Conservation (phyloP, 2,329 filamentous ascomycete genomes). For the Epichloe aotearoae region DNA sequence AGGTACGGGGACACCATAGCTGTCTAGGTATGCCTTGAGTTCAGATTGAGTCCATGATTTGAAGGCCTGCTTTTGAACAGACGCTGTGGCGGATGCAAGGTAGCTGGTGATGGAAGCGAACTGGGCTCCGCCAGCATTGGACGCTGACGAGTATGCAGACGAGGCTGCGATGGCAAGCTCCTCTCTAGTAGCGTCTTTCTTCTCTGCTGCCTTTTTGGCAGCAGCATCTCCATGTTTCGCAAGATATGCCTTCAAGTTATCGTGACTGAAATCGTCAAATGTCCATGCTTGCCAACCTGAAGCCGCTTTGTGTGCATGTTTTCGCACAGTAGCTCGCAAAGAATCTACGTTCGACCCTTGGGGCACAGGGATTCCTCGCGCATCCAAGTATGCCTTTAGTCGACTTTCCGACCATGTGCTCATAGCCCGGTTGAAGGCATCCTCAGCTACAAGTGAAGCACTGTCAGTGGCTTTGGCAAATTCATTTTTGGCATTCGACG, state of each 20-base stretch:
- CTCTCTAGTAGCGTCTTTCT: slow-evolving; percentile 54
- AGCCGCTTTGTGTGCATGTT: slow-evolving; percentile 57
- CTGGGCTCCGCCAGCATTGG: slow-evolving; percentile 39
- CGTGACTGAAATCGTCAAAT: slow-evolving; percentile 62
- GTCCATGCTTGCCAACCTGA: slow-evolving; percentile 61
- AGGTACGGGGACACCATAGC: slow-evolving; percentile 55
- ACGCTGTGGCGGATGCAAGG: slow-evolving; percentile 49
- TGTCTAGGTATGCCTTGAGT: slow-evolving; percentile 67
- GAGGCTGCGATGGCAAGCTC: slow-evolving; percentile 56
- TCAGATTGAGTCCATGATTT: slow-evolving; percentile 62
- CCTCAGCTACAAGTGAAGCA: slow-evolving; percentile 45
- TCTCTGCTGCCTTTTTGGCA: slow-evolving; percentile 46
- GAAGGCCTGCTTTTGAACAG: slow-evolving; percentile 53
- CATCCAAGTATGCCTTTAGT: slow-evolving; percentile 65
- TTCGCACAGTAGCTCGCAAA: slow-evolving; percentile 60
- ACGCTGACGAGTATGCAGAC: slow-evolving; percentile 45
- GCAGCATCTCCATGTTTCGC: slow-evolving; percentile 36
- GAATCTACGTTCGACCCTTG: slow-evolving; percentile 59
- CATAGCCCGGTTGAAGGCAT: slow-evolving; percentile 52
- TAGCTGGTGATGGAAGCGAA: slow-evolving; percentile 62
- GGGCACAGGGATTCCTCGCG: slow-evolving; percentile 62
- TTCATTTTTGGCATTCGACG: slow-evolving; percentile 61
- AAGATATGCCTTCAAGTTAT: slow-evolving; percentile 52
- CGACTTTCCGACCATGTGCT: slow-evolving; percentile 60
- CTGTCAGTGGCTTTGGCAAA: slow-evolving; percentile 64